Percentiles rank a stretch among this genome's conserved stretches.
Evolutionary conservation across 345 rosid genomes (phyloP).

Genomic region (Psidium friedrichsthalianum): DNA sequence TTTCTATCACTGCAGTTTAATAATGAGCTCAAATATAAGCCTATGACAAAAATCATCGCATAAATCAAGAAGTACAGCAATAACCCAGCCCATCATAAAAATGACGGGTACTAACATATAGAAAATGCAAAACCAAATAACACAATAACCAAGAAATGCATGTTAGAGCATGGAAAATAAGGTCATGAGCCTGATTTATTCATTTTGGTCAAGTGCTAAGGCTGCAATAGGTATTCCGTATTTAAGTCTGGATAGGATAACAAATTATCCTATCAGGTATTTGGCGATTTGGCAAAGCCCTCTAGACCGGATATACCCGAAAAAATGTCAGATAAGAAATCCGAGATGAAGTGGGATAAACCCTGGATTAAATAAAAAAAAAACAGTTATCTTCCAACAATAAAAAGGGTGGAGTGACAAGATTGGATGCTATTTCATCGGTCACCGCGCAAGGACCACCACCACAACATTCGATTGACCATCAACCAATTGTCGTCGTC

Average conservation of each 20-base stretch:
- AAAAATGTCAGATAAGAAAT: not conserved
- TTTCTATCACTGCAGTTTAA: slow-evolving; percentile 35
- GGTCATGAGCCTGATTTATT: not conserved
- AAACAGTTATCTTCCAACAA: not conserved
- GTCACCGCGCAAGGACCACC: not conserved
- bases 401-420: not conserved
- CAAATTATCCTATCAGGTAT: not conserved
- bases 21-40: not conserved
- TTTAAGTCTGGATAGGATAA: not conserved
- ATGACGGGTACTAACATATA: not conserved
- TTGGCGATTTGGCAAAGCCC: not conserved
- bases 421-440: not conserved
- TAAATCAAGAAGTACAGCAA: not conserved
- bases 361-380: not conserved
- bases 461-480: not conserved
- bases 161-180: not conserved
- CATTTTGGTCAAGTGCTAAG: not conserved
- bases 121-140: not conserved
- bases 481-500: accelerated
- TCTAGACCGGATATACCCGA: not conserved
- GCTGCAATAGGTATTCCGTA: not conserved
- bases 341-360: not conserved
- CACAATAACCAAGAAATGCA: not conserved
- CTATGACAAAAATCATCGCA: not conserved
- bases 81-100: not conserved